phyloP scores from a whole-genome alignment of 768 basidiomycete species.

The Termitomyces eurrhizus region DNA sequence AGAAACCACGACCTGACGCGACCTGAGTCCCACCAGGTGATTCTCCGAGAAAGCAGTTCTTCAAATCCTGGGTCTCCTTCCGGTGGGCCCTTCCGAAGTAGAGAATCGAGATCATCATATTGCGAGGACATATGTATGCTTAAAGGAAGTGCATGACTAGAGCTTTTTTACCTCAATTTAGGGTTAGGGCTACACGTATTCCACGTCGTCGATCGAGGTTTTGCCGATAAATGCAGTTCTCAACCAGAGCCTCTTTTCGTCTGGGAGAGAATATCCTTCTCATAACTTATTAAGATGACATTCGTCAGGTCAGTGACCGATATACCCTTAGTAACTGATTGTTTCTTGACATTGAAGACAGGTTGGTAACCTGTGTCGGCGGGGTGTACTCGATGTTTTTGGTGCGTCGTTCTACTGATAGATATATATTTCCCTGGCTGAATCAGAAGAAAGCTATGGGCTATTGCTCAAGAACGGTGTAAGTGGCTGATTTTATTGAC shows the following conservation, averaged over 20 bases:
- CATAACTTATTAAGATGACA: slow-evolving; percentile 18
- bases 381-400: slow-evolving; percentile 96
- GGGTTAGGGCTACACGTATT: slow-evolving; percentile 27
- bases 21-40: too few relatives aligned
- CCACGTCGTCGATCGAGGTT: slow-evolving; percentile 19
- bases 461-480: slow-evolving; percentile 93
- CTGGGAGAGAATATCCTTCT: not conserved
- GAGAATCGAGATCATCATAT: too few relatives aligned
- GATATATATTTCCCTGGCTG: not conserved
- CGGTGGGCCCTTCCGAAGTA: too few relatives aligned
- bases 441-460: slow-evolving; percentile 62
- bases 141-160: too few relatives aligned
- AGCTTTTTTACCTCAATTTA: slow-evolving; percentile 10
- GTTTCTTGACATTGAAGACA: slow-evolving; percentile 21
- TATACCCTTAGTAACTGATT: not conserved
- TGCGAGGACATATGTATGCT: too few relatives aligned
- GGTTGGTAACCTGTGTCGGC: slow-evolving; percentile 70
- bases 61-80: too few relatives aligned
- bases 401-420: slow-evolving; percentile 38
- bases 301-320: slow-evolving; percentile 18
- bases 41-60: too few relatives aligned
- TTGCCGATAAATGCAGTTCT: slow-evolving; percentile 5
- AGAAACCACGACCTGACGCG: too few relatives aligned
- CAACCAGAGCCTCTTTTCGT: not conserved
- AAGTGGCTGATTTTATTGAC: slow-evolving; percentile 22